A percentile compares a stretch with the other conserved stretches of the same genome.
These are phyloP conservation scores for Cladosporium sp. DNA, from an alignment of 2,329 filamentous ascomycete genomes.

Conservation along the genomic window DNA sequence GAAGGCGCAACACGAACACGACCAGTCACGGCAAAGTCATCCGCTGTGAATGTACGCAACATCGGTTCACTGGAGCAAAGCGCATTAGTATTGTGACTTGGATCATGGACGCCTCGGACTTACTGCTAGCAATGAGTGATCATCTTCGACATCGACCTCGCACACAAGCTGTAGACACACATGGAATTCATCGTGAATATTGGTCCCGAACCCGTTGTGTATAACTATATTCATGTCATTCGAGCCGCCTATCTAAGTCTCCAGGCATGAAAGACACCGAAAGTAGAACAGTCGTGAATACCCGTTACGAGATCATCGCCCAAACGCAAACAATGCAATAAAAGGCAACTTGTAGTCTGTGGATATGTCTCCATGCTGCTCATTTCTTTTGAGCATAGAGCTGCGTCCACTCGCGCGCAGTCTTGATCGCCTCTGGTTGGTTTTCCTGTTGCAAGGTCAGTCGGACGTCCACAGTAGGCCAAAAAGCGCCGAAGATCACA, in stretches of 20 bases:
- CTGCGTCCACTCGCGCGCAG: constrained; percentile 86
- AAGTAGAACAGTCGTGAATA: neutral
- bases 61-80: too few species aligned
- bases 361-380: neutral
- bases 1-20: too few species aligned
- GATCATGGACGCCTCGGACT: too few species aligned
- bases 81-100: too few species aligned
- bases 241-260: constrained; percentile 4
- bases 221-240: constrained; percentile 8
- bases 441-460: constrained; percentile 57
- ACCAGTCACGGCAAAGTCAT: too few species aligned
- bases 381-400: constrained; percentile 58
- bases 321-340: constrained; percentile 9
- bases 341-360: neutral
- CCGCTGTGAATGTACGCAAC: too few species aligned
- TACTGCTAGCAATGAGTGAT: too few species aligned
- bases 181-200: too few species aligned
- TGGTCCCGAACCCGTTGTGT: neutral
- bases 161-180: too few species aligned
- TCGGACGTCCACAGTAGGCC: neutral
- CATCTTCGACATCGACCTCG: too few species aligned
- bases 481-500: neutral
- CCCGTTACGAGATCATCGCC: constrained; percentile 3
- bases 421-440: constrained; percentile 85
- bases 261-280: neutral